A percentile compares a stretch with the other conserved stretches of the same genome.
Evolutionary conservation across 768 basidiomycete species (phyloP).

Genomic region (Lactarius hengduanensis): DNA sequence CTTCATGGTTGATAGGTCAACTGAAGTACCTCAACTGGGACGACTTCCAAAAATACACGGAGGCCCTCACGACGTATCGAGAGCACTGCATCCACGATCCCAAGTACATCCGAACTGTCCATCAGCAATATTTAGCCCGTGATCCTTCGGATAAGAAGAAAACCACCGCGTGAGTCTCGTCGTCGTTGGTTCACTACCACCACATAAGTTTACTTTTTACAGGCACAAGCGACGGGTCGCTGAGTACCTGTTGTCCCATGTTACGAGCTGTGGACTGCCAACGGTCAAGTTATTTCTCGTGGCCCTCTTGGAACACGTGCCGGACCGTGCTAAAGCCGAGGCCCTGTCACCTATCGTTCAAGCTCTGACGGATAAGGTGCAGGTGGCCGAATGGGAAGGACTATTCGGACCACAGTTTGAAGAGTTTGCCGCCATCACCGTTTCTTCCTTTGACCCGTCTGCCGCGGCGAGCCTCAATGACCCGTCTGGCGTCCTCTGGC

Average conservation of each 20-base stretch:
- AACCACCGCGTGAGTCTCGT: constrained; percentile 47
- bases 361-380: constrained; percentile 33
- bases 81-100: constrained; percentile 62
- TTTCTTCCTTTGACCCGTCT: constrained; percentile 54
- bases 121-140: constrained; percentile 53
- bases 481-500: constrained; percentile 48
- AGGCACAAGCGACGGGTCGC: constrained; percentile 73
- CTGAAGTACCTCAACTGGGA: constrained; percentile 70
- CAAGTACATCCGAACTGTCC: constrained; percentile 55
- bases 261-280: constrained; percentile 53
- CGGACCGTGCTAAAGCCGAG: constrained; percentile 49
- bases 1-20: constrained; percentile 33
- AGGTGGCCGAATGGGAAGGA: background rate
- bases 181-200: background rate
- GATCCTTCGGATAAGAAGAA: constrained; percentile 55
- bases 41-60: constrained; percentile 60
- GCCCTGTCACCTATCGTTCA: constrained; percentile 61
- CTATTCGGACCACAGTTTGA: constrained; percentile 42
- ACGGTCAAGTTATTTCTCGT: constrained; percentile 56
- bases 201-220: background rate
- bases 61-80: constrained; percentile 46
- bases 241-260: constrained; percentile 80
- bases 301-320: constrained; percentile 43
- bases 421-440: constrained; percentile 35
- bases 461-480: constrained; percentile 47